phyloP scores from a whole-genome alignment of 306 rosid genomes.

The Vigna mungo region DNA sequence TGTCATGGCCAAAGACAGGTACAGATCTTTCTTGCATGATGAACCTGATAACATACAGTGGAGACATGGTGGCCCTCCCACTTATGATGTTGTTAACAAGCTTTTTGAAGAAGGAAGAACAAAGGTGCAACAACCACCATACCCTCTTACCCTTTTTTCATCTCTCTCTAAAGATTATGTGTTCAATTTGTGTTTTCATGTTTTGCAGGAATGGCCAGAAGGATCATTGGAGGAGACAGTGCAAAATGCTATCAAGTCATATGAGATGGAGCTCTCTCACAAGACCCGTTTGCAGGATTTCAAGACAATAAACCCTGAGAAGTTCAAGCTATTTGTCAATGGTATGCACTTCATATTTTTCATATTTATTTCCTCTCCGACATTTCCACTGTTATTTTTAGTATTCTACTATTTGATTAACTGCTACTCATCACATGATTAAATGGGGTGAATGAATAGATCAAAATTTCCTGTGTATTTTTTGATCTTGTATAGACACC shows the following conservation, averaged over 20 bases:
- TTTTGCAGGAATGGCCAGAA: slow-evolving; percentile 63
- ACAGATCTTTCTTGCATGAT: slow-evolving; percentile 62
- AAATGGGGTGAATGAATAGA: neutral
- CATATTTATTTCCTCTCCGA: slow-evolving; percentile 18
- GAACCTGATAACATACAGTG: slow-evolving; percentile 50
- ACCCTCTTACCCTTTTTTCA: slow-evolving; percentile 6
- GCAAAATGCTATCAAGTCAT: slow-evolving; percentile 60
- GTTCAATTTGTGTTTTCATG: neutral
- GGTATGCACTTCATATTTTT: slow-evolving; percentile 21
- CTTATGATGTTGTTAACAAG: slow-evolving; percentile 57
- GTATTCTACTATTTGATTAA: neutral
- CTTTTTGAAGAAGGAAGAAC: slow-evolving; percentile 79
- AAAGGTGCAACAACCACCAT: slow-evolving; percentile 49
- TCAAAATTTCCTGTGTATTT: no score
- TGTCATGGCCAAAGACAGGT: slow-evolving; percentile 60
- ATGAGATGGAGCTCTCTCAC: slow-evolving; percentile 53
- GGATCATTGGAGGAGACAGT: slow-evolving; percentile 74
- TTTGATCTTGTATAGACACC: no score
- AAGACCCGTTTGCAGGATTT: slow-evolving; percentile 47
- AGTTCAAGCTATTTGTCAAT: slow-evolving; percentile 51
- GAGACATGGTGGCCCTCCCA: slow-evolving; percentile 83
- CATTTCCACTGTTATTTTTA: neutral
- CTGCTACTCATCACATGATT: slow-evolving; percentile 1
- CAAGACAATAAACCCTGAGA: slow-evolving; percentile 47
- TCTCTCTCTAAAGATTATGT: neutral